These are phyloP conservation scores for Clitopilus hobsonii DNA, from an alignment of 768 basidiomycete genomes.

Conservation along the genomic window DNA sequence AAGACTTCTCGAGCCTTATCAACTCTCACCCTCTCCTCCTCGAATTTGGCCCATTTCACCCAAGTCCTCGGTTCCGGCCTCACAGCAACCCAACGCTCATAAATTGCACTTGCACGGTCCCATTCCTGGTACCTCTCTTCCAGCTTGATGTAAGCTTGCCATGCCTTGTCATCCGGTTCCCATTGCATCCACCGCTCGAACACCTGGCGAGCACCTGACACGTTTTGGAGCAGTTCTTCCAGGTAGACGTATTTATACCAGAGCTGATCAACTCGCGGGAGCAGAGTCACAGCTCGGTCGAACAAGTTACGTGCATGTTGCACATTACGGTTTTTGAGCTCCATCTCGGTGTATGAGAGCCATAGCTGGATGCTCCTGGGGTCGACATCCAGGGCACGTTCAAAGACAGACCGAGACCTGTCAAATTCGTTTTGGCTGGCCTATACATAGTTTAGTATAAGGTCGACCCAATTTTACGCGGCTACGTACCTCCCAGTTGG, in stretches of 20 bases:
- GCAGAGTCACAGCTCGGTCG: slow-evolving; percentile 93
- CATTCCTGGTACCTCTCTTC: slow-evolving; percentile 90
- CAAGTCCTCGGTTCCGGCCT: slow-evolving; percentile 74
- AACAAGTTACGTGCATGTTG: slow-evolving; percentile 96
- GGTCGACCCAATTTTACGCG: background rate
- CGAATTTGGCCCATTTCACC: slow-evolving; percentile 85
- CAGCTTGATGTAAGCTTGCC: slow-evolving; percentile 99
- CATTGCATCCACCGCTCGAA: slow-evolving; percentile 99
- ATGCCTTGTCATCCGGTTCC: slow-evolving; percentile 99
- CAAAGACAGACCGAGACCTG: slow-evolving; percentile 91
- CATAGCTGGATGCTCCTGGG: slow-evolving; percentile 86
- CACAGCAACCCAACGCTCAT: slow-evolving; percentile 86
- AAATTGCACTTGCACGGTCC: slow-evolving; percentile 88
- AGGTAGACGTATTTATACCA: slow-evolving; percentile 99
- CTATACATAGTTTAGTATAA: slow-evolving; percentile 16
- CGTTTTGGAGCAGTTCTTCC: slow-evolving; percentile 94
- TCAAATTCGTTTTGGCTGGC: slow-evolving; percentile 96
- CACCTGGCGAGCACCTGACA: slow-evolving; percentile 93
- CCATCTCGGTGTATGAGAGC: slow-evolving; percentile 95
- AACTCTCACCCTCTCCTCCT: slow-evolving; percentile 70
- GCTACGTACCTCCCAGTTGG: slow-evolving; percentile 71
- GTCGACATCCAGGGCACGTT: slow-evolving; percentile 95
- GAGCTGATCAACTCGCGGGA: slow-evolving; percentile 93
- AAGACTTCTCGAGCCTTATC: slow-evolving; percentile 86
- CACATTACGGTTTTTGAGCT: slow-evolving; percentile 95